phyloP scores from a whole-genome alignment of 2,329 filamentous ascomycete genomes.

The Emericellopsis cladophorae region DNA sequence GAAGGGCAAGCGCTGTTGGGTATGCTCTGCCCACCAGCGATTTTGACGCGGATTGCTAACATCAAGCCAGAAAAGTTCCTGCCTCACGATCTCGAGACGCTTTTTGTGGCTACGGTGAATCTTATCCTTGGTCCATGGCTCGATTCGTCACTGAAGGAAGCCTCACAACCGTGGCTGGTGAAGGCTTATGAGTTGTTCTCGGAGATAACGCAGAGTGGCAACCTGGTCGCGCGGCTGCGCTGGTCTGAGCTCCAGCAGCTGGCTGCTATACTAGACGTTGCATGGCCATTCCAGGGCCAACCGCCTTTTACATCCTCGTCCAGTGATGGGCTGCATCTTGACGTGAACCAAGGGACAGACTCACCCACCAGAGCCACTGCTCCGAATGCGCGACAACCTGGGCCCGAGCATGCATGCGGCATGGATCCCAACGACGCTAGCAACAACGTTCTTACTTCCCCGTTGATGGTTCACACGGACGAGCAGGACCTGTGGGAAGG shows the following conservation, averaged over 20 bases:
- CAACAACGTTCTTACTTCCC: slow-evolving; percentile 6
- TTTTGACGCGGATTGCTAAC: background rate
- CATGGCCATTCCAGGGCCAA: background rate
- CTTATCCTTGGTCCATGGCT: slow-evolving; percentile 23
- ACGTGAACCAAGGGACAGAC: background rate
- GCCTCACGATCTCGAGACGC: slow-evolving; percentile 30
- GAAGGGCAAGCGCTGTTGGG: slow-evolving; percentile 32
- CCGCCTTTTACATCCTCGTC: background rate
- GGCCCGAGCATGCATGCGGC: background rate
- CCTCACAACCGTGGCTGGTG: slow-evolving; percentile 21
- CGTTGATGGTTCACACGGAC: slow-evolving; percentile 7
- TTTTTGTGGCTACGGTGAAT: slow-evolving; percentile 28
- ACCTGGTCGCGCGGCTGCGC: slow-evolving; percentile 29
- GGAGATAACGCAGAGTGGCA: slow-evolving; percentile 31
- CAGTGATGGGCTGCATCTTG: background rate
- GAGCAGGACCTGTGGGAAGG: slow-evolving; percentile 12
- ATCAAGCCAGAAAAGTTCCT: slow-evolving; percentile 26
- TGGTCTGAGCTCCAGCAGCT: slow-evolving; percentile 31
- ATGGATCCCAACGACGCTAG: slow-evolving; percentile 5
- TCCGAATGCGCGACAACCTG: background rate
- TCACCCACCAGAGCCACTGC: background rate
- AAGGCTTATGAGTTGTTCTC: slow-evolving; percentile 29
- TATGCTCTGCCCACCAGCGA: slow-evolving; percentile 9
- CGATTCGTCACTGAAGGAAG: slow-evolving; percentile 19
- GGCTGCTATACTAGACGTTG: slow-evolving; percentile 20